Evolutionary conservation across 73 alveolate genomes (phyloP).

Genomic region (Paramecium sonneborni): DNA sequence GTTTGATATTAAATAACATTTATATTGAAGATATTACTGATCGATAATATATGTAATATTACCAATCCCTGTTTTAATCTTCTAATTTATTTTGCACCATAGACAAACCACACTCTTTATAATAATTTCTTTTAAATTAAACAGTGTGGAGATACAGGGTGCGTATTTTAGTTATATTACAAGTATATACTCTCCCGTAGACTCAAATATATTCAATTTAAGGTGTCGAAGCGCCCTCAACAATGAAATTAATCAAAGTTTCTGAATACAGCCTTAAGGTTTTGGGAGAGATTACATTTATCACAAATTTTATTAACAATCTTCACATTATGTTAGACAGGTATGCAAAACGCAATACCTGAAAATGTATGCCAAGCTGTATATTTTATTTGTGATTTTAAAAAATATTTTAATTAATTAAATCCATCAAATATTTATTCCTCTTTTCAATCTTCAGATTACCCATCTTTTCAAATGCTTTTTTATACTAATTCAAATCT

Average conservation of each 20-base stretch:
- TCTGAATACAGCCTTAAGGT: slow-evolving; percentile 58
- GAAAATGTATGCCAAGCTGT: slow-evolving; percentile 27
- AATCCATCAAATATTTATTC: not conserved
- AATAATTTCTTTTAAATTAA: not conserved
- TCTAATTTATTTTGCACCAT: slow-evolving; percentile 30
- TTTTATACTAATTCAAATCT: not conserved
- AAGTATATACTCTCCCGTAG: slow-evolving; percentile 40
- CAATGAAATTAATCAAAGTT: not conserved
- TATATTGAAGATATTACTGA: slow-evolving; percentile 3
- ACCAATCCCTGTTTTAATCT: slow-evolving; percentile 8
- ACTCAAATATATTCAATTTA: slow-evolving; percentile 50
- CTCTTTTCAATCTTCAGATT: not conserved
- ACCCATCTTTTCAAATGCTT: not conserved
- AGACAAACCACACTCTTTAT: slow-evolving; percentile 42
- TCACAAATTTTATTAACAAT: not conserved
- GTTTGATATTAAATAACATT: not conserved
- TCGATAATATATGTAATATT: not conserved
- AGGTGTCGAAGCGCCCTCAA: slow-evolving; percentile 54
- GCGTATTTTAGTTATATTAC: not conserved
- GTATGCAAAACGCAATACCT: not conserved
- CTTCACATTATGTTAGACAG: not conserved
- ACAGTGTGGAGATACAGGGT: slow-evolving; percentile 49
- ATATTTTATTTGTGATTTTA: not conserved
- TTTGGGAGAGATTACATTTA: not conserved
- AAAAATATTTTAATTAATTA: not conserved